Evolutionary conservation across 2,329 filamentous ascomycete species (phyloP), one percentile per base, ranked within the genome.

Genomic region (Fusarium compactum): DNA sequence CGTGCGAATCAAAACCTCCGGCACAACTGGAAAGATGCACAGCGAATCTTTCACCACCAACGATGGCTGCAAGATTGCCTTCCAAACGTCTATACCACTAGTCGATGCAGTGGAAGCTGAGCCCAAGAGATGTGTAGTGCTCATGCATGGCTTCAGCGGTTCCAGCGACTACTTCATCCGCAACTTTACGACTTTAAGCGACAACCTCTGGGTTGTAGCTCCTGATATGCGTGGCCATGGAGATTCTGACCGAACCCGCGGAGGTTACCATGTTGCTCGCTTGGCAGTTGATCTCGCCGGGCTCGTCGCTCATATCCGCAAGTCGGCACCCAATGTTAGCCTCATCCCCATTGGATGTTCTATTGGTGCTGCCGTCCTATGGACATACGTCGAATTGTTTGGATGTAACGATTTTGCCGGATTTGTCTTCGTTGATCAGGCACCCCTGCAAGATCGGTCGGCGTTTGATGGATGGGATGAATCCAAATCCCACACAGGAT

Each of bases 141-240:
- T 76, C 47, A 76, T 76, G 72, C 74, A 76, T 47, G 74, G 74
- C 30, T 76, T 76, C 71, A 76, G 74, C 34, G 74, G 74, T 29
- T 76, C 74, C 14, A 73, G 74, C 45, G 74, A 76, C 48, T 76
- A 76, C 53, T 76, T 76, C 29, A 30, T 51, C 41, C 71, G 70
- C 27, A 76, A 76, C 58, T 64, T 69, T 24, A 52, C 48, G 10
- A 55, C 67, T 6, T 43, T 76, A 18, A 70, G 67, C 25, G 59
- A 74, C 16, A 65, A 58, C 9, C n/a, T 63, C 18, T 76, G 71
- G 72, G 66, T 76, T 34, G 22, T 76, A 50, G 74, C 74, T 4
- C 74, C 74, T 20, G 74, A 76, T 48, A 76, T 76, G 74, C 72
- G 74, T 27, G 74, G 74, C 3, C 74, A 76, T 48, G 74, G 74